A percentile compares a stretch with the other conserved stretches of the same genome.
These are phyloP conservation scores for Xylaria arbuscula DNA, from an alignment of 2,329 filamentous ascomycete species.

Conservation along the genomic window DNA sequence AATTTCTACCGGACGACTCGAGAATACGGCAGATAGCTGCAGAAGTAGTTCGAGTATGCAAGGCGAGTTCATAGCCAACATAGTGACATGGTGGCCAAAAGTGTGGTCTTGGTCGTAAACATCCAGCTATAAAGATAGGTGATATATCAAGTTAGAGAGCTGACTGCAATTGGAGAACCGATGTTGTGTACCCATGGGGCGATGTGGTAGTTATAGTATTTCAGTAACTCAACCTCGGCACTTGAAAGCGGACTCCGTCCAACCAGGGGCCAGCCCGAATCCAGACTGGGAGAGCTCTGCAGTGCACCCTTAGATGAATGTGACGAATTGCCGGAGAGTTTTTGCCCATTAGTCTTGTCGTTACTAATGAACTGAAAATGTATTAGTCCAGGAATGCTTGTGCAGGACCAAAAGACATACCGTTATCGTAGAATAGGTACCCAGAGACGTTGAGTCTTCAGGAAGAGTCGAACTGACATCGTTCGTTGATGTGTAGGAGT, in stretches of 20 bases:
- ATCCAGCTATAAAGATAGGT: conserved; percentile 21
- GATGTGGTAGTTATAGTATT: conserved; percentile 35
- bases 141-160: neutral
- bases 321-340: neutral
- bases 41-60: conserved; percentile 34
- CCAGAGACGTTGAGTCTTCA: neutral
- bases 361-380: conserved; percentile 18
- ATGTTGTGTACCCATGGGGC: conserved; percentile 35
- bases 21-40: conserved; percentile 35
- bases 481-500: conserved; percentile 30
- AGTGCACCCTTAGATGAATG: neutral
- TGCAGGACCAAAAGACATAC: neutral
- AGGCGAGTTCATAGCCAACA: conserved; percentile 32
- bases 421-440: conserved; percentile 24
- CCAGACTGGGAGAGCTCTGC: neutral
- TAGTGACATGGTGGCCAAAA: conserved; percentile 23
- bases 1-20: conserved; percentile 13
- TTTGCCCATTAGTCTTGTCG: neutral
- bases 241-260: conserved; percentile 27
- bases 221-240: conserved; percentile 36
- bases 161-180: neutral
- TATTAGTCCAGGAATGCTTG: neutral
- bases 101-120: conserved; percentile 31
- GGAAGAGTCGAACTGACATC: neutral
- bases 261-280: conserved; percentile 14